A percentile compares a stretch with the other conserved stretches of the same genome.
Conservation (phyloP, 805 yeast species). For the Yamadazyma kitorensis region DNA sequence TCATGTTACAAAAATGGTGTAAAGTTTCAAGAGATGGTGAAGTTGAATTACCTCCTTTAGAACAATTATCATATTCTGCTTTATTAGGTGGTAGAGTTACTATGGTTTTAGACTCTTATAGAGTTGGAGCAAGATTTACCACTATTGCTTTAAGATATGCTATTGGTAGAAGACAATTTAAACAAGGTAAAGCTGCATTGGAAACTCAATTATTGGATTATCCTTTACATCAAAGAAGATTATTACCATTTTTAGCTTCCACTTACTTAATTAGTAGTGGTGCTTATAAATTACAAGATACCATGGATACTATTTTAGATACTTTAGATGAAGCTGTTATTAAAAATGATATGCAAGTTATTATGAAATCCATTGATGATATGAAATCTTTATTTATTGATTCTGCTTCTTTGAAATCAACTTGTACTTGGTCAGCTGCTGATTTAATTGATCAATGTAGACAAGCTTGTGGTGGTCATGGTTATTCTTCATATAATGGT, state of each 20-base stretch:
- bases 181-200: conserved; percentile 19
- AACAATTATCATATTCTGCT: conserved; percentile 43
- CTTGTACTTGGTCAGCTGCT: conserved; percentile 44
- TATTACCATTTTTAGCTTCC: conserved; percentile 42
- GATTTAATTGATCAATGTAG: conserved; percentile 40
- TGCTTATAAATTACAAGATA: conserved; percentile 36
- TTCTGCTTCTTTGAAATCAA: conserved; percentile 43
- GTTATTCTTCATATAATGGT: conserved; percentile 44
- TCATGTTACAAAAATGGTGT: conserved; percentile 46
- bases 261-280: conserved; percentile 38
- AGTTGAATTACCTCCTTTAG: conserved; percentile 43
- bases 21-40: conserved; percentile 39
- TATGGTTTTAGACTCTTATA: conserved; percentile 43
- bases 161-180: conserved; percentile 45
- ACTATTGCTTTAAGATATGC: conserved; percentile 46
- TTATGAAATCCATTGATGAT: conserved; percentile 30
- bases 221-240: conserved; percentile 45
- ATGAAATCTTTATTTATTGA: conserved; percentile 44
- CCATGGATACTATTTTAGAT: conserved; percentile 27
- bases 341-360: conserved; percentile 27
- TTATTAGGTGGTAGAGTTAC: conserved; percentile 45
- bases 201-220: conserved; percentile 44
- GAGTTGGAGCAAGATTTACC: conserved; percentile 40
- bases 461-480: conserved; percentile 49
- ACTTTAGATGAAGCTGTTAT: conserved; percentile 38